Conservation (phyloP, 331 rosid genomes). For the Pyrus hybrid region DNA sequence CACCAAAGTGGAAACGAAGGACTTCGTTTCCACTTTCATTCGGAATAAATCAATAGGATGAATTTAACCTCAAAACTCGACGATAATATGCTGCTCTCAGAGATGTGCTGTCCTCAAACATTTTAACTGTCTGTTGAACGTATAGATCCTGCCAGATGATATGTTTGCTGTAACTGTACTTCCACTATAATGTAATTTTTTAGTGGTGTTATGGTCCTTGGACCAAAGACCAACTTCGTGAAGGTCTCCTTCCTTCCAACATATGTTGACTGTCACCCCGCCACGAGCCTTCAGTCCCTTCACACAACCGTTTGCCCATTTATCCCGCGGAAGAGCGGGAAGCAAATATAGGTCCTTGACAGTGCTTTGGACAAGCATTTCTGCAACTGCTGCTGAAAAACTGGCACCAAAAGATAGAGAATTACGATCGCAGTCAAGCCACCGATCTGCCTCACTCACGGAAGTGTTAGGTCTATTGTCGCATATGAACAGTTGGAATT, state of each 20-base stretch:
- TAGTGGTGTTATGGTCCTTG: slow-evolving; percentile 27
- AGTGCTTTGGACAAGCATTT: slow-evolving; percentile 85
- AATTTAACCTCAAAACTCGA: not conserved
- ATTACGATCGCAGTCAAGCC: no score
- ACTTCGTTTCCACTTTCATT: not conserved
- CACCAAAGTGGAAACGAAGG: not conserved
- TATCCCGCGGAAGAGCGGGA: slow-evolving; percentile 73
- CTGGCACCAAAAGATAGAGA: slow-evolving; percentile 17
- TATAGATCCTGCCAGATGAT: slow-evolving; percentile 44
- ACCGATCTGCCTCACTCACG: no score
- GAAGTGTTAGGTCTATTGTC: no score
- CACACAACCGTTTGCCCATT: slow-evolving; percentile 73
- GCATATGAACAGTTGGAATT: no score
- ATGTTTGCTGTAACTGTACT: slow-evolving; percentile 25
- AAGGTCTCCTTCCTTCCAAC: slow-evolving; percentile 75
- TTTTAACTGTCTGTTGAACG: slow-evolving; percentile 49
- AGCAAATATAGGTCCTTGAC: slow-evolving; percentile 60
- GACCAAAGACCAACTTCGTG: slow-evolving; percentile 71
- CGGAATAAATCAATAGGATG: not conserved
- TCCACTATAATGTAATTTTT: slow-evolving; percentile 54
- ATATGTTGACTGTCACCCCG: slow-evolving; percentile 61
- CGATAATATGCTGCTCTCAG: slow-evolving; percentile 7
- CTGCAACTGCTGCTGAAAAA: slow-evolving; percentile 61
- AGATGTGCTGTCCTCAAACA: slow-evolving; percentile 48
- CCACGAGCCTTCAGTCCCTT: slow-evolving; percentile 81